These are phyloP conservation scores for Allium fistulosum DNA, from an alignment of 106 monocot genomes.

Conservation along the genomic window DNA sequence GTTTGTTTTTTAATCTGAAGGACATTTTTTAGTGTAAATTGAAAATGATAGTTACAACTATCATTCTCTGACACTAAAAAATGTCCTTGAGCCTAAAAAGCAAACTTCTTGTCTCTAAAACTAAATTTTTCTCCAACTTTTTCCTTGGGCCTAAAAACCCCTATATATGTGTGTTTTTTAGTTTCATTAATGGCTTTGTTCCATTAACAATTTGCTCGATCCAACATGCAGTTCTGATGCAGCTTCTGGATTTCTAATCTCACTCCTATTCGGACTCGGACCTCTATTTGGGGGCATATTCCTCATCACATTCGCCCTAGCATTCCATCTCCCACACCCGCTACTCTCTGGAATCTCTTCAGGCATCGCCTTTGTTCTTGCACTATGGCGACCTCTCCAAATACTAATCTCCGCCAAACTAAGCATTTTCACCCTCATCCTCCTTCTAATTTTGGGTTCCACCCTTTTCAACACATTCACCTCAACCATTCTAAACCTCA, in stretches of 20 bases:
- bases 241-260: constrained; percentile 77
- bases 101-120: too few species aligned
- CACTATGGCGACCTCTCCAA: constrained; percentile 84
- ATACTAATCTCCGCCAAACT: constrained; percentile 63
- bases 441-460: constrained; percentile 47
- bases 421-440: constrained; percentile 35
- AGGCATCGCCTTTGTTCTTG: constrained; percentile 73
- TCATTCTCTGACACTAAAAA: too few species aligned
- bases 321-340: constrained; percentile 57
- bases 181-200: too few species aligned
- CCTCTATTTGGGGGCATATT: constrained; percentile 79
- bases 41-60: too few species aligned
- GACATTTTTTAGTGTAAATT: too few species aligned
- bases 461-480: constrained; percentile 32
- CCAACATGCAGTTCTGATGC: constrained; percentile 60
- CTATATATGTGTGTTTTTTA: too few species aligned
- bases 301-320: constrained; percentile 49
- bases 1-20: too few species aligned
- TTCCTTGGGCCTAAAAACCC: too few species aligned
- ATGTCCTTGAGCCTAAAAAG: too few species aligned
- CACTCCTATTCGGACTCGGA: constrained; percentile 85
- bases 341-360: constrained; percentile 74
- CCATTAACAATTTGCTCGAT: background rate
- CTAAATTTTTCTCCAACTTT: too few species aligned
- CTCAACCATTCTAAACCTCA: constrained; percentile 37